Base-by-base conservation (phyloP, 495 filamentous ascomycete species). In the Venustampulla echinocandica region DNA sequence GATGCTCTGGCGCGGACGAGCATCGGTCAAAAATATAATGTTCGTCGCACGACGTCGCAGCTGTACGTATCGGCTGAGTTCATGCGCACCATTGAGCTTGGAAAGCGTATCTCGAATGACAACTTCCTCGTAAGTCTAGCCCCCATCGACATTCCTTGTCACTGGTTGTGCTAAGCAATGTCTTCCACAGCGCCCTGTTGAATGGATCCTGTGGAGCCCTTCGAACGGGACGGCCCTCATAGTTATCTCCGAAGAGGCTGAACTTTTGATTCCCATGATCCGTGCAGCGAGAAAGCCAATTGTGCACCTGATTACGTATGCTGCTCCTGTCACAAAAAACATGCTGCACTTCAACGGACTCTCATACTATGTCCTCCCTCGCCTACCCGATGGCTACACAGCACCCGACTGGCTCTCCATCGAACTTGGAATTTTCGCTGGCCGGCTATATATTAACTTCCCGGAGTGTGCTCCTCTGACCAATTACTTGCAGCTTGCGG, bases 391-490 rank as follows among this genome's bases (percentile, higher is more conserved):
- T 0, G 25, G 24, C 0, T 68, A 63, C 51, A 49, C 13, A 13
- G 54, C 67, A 4, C 73, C 72, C 0, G 38, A 52, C 1, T 70
- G 68, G 69, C 56, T 78, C n/a, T 57, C 50, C 9, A 60, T 76
- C 40, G 71, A 80, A 40, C 58, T 80, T 0, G 74, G 72, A 1
- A 67, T 81, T n/a, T 64, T 80, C 18, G 61, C 69, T 6, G 76
- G 75, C 2, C 61, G 74, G 2, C 57, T 80, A 0, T 81, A 80
- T 46, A 70, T 79, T 45, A 58, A 68, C 4, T 68, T 56, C 19
- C 44, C 54, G 0, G 69, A 74, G 34, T 58, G 50, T 34, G 33
- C 44, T 46, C 45, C 34, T 21, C 47, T 49, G 14, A 45, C 9
- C 4, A 47, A 36, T 6, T 47, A 47, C 20, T n/a, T 47, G 40